Percentiles rank a stretch among this genome's conserved stretches.
Evolutionary conservation across 2,329 filamentous ascomycete genomes (phyloP).

Genomic region (Drechslerella dactyloides): DNA sequence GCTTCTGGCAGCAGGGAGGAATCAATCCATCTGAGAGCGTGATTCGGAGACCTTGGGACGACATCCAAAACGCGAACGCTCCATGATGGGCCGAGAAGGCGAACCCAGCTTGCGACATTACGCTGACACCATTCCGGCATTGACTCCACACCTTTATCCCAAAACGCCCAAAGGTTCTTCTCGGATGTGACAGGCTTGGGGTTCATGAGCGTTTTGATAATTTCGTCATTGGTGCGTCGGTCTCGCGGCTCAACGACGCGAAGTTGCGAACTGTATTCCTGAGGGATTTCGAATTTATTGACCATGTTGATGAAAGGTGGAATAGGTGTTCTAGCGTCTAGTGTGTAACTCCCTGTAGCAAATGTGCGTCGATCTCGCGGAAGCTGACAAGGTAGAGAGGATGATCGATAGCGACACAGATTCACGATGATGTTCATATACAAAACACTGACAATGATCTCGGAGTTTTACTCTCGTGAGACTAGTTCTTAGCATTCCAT

Average conservation of each 20-base stretch:
- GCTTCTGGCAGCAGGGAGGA: conserved; percentile 58
- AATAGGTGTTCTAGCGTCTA: too few species aligned
- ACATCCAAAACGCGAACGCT: conserved; percentile 59
- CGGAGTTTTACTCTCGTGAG: too few species aligned
- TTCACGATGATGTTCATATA: too few species aligned
- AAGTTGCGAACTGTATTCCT: conserved; percentile 52
- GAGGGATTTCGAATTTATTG: conserved; percentile 52
- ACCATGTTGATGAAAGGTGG: background rate
- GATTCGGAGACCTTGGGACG: conserved; percentile 57
- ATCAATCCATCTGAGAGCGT: conserved; percentile 58
- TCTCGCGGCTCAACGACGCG: conserved; percentile 53
- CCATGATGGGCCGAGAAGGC: conserved; percentile 59
- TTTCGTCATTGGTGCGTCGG: conserved; percentile 56
- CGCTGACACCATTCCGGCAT: conserved; percentile 59
- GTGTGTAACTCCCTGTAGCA: too few species aligned
- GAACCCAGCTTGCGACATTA: conserved; percentile 60
- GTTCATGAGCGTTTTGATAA: conserved; percentile 55
- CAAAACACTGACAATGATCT: too few species aligned
- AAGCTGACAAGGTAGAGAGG: too few species aligned
- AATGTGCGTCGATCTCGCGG: too few species aligned
- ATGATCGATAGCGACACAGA: too few species aligned
- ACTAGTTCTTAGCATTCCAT: too few species aligned
- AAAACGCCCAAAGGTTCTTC: conserved; percentile 61
- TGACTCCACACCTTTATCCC: conserved; percentile 57
- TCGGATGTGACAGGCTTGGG: conserved; percentile 58